Evolutionary conservation across 306 rosid species (phyloP).

Genomic region (Quercus rubra): DNA sequence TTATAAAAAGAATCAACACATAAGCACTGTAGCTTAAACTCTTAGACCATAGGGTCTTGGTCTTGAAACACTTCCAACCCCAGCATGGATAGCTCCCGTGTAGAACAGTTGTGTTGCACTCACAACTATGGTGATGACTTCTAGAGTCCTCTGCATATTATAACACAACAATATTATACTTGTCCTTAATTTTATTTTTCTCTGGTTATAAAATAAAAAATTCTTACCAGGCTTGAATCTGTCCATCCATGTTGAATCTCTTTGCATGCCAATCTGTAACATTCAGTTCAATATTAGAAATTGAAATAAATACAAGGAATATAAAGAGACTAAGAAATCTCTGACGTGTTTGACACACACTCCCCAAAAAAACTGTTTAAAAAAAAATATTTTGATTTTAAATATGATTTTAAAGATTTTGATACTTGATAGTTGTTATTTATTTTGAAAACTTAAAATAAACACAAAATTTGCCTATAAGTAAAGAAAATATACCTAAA

Average conservation of each 20-base stretch:
- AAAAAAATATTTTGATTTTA: too few relatives aligned
- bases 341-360: too few relatives aligned
- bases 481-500: background rate
- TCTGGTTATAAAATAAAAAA: background rate
- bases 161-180: background rate
- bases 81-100: conserved; percentile 55
- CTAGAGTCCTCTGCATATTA: conserved; percentile 63
- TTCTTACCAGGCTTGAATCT: conserved; percentile 63
- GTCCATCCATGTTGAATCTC: conserved; percentile 88
- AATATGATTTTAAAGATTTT: too few relatives aligned
- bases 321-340: too few relatives aligned
- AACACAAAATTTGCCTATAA: background rate
- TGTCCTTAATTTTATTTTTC: background rate
- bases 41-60: conserved; percentile 12
- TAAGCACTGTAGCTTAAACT: conserved; percentile 21
- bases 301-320: background rate
- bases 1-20: background rate
- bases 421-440: too few relatives aligned
- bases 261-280: conserved; percentile 82
- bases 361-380: too few relatives aligned
- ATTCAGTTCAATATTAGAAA: conserved; percentile 5
- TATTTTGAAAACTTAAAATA: background rate
- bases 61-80: conserved; percentile 30
- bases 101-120: conserved; percentile 73
- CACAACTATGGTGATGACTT: conserved; percentile 60